Evolutionary conservation across 805 yeast genomes (phyloP).

Genomic region (Candida insectalens): DNA sequence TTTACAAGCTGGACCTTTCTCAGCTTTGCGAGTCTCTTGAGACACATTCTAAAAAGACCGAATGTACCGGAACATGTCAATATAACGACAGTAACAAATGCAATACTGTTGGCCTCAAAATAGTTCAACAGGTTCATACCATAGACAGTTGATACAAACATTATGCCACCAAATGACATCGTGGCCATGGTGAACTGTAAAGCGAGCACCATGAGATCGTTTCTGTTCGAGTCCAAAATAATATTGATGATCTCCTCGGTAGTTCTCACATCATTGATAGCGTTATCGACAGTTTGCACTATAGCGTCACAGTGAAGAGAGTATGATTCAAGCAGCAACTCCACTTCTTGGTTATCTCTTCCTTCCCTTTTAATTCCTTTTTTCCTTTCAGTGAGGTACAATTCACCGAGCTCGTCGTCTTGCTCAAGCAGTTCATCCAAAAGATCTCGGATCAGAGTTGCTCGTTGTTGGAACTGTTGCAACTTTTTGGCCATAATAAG

Average conservation of each 20-base stretch:
- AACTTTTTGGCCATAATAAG: conserved; percentile 80
- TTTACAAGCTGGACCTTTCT: conserved; percentile 47
- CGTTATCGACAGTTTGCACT: conserved; percentile 77
- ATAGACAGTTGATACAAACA: conserved; percentile 77
- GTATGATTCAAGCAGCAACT: conserved; percentile 82
- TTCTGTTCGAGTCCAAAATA: conserved; percentile 86
- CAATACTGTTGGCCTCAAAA: conserved; percentile 71
- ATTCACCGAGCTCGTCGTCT: conserved; percentile 77
- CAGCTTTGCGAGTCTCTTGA: conserved; percentile 49
- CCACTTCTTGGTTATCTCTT: conserved; percentile 79
- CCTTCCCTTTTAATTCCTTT: conserved; percentile 35
- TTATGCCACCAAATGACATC: conserved; percentile 69
- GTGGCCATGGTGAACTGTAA: conserved; percentile 76
- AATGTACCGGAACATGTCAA: conserved; percentile 32
- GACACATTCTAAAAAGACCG: conserved; percentile 41
- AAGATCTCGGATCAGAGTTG: conserved; percentile 69
- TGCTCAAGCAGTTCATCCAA: conserved; percentile 78
- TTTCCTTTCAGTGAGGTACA: conserved; percentile 61
- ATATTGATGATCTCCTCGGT: conserved; percentile 95
- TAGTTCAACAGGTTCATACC: conserved; percentile 96
- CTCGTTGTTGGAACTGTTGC: conserved; percentile 76
- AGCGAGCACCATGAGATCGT: conserved; percentile 83
- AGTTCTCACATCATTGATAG: conserved; percentile 74
- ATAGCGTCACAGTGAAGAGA: conserved; percentile 88
- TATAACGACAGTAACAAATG: conserved; percentile 45